A percentile compares a stretch with the other conserved stretches of the same genome.
Evolutionary conservation across 352 stramenopile species (phyloP).

Genomic region (Paralagenidium karlingii): DNA sequence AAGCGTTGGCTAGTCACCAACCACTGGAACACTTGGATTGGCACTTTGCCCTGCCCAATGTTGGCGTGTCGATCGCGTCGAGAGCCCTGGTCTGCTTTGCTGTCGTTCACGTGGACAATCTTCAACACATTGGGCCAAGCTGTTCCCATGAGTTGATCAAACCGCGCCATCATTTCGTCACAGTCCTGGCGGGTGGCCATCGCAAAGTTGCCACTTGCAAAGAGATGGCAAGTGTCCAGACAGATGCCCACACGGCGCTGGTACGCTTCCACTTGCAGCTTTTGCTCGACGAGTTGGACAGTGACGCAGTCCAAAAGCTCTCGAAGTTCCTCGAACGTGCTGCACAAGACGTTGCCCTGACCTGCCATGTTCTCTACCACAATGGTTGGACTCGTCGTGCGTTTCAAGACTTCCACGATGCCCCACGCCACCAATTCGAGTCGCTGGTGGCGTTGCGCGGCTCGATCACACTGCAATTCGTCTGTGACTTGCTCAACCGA

Average conservation of each 20-base stretch:
- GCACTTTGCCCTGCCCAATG: slow-evolving; percentile 19
- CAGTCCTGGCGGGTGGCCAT: slow-evolving; percentile 11
- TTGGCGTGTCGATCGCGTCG: slow-evolving; percentile 24
- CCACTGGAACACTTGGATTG: slow-evolving; percentile 16
- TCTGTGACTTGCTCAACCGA: no score
- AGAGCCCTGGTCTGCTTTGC: slow-evolving; percentile 14
- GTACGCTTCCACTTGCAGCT: not conserved
- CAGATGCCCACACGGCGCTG: slow-evolving; percentile 21
- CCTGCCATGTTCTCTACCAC: slow-evolving; percentile 30
- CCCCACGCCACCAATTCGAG: slow-evolving; percentile 15
- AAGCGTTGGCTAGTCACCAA: slow-evolving; percentile 25
- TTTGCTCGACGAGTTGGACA: not conserved
- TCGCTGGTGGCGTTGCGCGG: slow-evolving; percentile 6
- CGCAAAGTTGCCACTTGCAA: slow-evolving; percentile 13
- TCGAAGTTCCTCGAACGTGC: slow-evolving; percentile 19
- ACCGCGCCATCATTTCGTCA: slow-evolving; percentile 18
- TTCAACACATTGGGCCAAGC: slow-evolving; percentile 19
- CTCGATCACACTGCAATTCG: not conserved
- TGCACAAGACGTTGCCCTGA: slow-evolving; percentile 21
- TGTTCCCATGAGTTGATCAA: slow-evolving; percentile 11
- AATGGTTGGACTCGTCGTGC: slow-evolving; percentile 15
- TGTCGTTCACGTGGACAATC: slow-evolving; percentile 34
- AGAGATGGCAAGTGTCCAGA: slow-evolving; percentile 29
- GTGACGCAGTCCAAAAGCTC: slow-evolving; percentile 14
- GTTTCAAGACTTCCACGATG: slow-evolving; percentile 13